Base-by-base conservation (phyloP, 169 alveolate genomes). In the Plasmodium sp. region DNA sequence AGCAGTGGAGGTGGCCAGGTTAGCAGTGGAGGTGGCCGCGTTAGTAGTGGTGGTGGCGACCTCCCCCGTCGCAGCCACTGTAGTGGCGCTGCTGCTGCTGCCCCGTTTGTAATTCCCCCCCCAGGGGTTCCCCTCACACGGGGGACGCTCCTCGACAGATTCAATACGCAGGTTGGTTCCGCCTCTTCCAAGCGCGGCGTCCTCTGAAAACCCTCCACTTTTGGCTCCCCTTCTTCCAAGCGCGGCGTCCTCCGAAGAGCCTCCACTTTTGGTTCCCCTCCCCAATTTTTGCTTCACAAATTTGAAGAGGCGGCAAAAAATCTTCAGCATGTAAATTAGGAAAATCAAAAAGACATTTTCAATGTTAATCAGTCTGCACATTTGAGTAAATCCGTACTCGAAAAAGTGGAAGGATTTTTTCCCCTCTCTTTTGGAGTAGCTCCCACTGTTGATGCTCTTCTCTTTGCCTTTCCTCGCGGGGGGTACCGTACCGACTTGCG, bases 381-480 rank as follows among this genome's bases (percentile, higher is more conserved):
- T 92, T 83, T 92, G 95, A 18, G 95, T 92, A 83, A 92, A 92
- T 48, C 95, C 95, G 75, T 92, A 45, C 22, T 92, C 95, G 56
- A 43, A 92, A 18, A 92, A 92, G 48, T 92, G 77, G 74, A 92
- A 92, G 27, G 67, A 16, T 3, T 27, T n/a, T 27, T 33, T 58
- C 14, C 18, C 34, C 56, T 56, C 81, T 34, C 16, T 92, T 81
- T 71, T 92, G 14, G 34, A 33, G 31, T 7, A 80, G 80, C 48
- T 75, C n/a, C 48, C 33, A 74, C 5, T 85, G 72, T 3, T 72
- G 73, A 12, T 62, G 39, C 18, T 16, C 41, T 62, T 90, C n/a
- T 67, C 83, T 22, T 62, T 80, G 16, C 45, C 22, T 36, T 75
- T 77, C 41, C 12, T 16, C 14, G n/a, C 5, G 67, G 67, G 16